A percentile compares a stretch with the other conserved stretches of the same genome.
phyloP scores from a whole-genome alignment of 305 asterid genomes.

The Solanum hybrid region DNA sequence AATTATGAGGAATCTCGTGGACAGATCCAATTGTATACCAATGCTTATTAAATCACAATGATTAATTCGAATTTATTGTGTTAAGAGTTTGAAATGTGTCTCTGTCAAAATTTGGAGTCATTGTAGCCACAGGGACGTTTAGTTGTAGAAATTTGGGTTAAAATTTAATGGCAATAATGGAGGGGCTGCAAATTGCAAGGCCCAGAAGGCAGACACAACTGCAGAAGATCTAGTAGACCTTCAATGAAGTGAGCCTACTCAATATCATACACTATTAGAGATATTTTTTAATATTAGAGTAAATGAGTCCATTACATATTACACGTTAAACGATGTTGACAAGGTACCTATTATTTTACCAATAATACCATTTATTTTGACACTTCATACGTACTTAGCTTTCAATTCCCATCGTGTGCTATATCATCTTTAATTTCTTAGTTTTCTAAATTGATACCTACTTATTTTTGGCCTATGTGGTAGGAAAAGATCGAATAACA shows the following conservation, averaged over 20 bases:
- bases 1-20: background rate
- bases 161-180: background rate
- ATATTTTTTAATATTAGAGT: background rate
- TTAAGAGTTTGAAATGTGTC: background rate
- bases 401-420: background rate
- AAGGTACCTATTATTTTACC: slow-evolving; percentile 1
- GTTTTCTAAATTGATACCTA: background rate
- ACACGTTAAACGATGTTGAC: slow-evolving; percentile 12
- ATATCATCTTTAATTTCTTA: background rate
- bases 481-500: background rate
- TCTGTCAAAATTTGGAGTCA: background rate
- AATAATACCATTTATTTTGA: slow-evolving; percentile 1
- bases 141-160: background rate
- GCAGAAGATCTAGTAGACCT: background rate
- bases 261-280: slow-evolving; percentile 6
- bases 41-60: background rate
- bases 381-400: background rate
- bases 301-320: background rate
- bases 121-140: background rate
- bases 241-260: slow-evolving; percentile 1
- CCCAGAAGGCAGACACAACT: background rate
- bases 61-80: background rate
- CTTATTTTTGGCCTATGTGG: background rate
- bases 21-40: background rate
- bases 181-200: background rate